Base-by-base conservation (phyloP, 441 rosid genomes). In the Lepidium campestre region DNA sequence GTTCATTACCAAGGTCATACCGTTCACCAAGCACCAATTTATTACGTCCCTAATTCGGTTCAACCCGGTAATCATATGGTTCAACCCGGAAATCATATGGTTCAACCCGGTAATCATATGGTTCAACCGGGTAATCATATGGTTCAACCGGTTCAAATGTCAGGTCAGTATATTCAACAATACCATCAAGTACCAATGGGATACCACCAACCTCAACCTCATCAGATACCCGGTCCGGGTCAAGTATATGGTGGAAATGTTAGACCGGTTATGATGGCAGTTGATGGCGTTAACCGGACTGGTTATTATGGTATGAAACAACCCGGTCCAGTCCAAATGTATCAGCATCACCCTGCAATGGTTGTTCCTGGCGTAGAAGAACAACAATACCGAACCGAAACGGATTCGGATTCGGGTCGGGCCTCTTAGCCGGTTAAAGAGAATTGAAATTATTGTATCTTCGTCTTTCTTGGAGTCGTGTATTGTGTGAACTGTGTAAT, bases 221-320 rank as follows among this genome's bases (percentile, higher is more conserved):
- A 82, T 53, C 83, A 73, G 34, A 73, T 76, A 75, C 72, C 75
- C 23, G 84, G 85, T 44, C 63, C 74, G 49, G 85, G 90, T 61
- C 96, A 86, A 73, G 77, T 81, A 1, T 90, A 67, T 54, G 75
- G 78, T 47, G 70, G 86, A 17, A 82, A 85, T n/a, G 57, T 62
- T 23, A 49, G 79, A 63, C 83, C 86, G 49, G 80, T 86, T 7
- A 62, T 78, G 67, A 65, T 72, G 40, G 85, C 77, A 52, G 74
- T 81, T 9, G 94, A 88, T 8, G 86, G 85, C 7, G 53, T 76
- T 56, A 86, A 75, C 61, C 91, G 81, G 41, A 87, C 73, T 8
- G 78, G 81, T 13, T 90, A 82, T 72, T 88, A 88, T 22, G 97
- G 90, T 49, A 78, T 82, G 65, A 76, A 79, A 47, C 72, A 78